These are phyloP conservation scores for Nothophytophthora sp. DNA, from an alignment of 352 stramenopile species.

Conservation along the genomic window DNA sequence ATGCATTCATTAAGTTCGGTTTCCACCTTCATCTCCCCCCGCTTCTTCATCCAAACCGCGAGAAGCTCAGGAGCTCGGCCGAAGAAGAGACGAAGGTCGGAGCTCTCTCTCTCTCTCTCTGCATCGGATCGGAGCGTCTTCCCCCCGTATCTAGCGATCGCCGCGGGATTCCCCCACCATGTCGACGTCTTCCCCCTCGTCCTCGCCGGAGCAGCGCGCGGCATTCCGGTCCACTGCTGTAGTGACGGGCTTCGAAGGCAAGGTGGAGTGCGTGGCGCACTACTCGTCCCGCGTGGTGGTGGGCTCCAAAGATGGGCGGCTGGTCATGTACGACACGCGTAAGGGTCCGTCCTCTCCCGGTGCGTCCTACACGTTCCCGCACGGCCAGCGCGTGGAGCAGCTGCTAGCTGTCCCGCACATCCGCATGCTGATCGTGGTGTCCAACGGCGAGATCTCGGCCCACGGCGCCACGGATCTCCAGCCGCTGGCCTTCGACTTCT, in stretches of 20 bases:
- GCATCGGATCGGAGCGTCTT: too few species aligned
- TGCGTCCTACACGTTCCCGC: conserved; percentile 69
- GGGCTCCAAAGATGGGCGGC: conserved; percentile 72
- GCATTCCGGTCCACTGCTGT: conserved; percentile 80
- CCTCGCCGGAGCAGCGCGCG: conserved; percentile 39
- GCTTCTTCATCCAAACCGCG: too few species aligned
- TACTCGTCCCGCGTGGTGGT: conserved; percentile 89
- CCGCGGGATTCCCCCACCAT: too few species aligned
- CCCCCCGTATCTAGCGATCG: too few species aligned
- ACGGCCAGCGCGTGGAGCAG: conserved; percentile 78
- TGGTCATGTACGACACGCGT: conserved; percentile 89
- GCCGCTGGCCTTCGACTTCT: conserved; percentile 79
- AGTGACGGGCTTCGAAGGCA: conserved; percentile 75
- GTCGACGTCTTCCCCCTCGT: too few species aligned
- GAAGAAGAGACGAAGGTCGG: too few species aligned
- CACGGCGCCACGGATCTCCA: conserved; percentile 83
- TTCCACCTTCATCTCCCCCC: too few species aligned
- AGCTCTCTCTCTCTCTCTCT: too few species aligned
- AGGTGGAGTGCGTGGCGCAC: conserved; percentile 84
- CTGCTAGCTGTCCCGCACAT: conserved; percentile 86
- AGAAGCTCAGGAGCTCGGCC: too few species aligned
- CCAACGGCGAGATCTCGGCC: conserved; percentile 71
- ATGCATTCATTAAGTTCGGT: too few species aligned
- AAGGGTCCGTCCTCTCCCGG: conserved; percentile 66
- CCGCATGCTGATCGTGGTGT: conserved; percentile 83